Evolutionary conservation across 192 early-diverging fungal species (phyloP).

Genomic region (Jimgerdemannia lactiflua): DNA sequence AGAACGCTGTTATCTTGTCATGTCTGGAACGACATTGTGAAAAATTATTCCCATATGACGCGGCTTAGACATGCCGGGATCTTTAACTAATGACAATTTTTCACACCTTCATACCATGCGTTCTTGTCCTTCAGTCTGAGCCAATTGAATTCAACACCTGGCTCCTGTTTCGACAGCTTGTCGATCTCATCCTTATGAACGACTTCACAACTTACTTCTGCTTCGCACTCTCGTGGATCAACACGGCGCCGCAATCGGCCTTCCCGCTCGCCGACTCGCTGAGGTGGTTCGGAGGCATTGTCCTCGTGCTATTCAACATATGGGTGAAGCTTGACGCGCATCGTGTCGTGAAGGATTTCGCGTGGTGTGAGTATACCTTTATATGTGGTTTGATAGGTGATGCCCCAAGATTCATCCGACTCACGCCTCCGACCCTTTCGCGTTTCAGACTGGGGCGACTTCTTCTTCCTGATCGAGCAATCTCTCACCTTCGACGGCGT

Average conservation of each 20-base stretch:
- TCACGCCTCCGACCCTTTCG: no score
- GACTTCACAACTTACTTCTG: slow-evolving; percentile 84
- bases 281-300: slow-evolving; percentile 73
- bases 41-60: no score
- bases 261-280: slow-evolving; percentile 63
- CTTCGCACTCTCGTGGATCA: slow-evolving; percentile 82
- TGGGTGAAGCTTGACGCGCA: slow-evolving; percentile 97
- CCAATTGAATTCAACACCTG: slow-evolving; percentile 97
- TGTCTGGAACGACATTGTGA: no score
- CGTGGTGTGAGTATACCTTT: slow-evolving; percentile 78
- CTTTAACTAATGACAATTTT: no score
- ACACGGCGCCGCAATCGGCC: slow-evolving; percentile 56
- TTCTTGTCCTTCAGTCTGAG: slow-evolving; percentile 39
- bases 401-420: not conserved
- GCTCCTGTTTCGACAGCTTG: slow-evolving; percentile 92
- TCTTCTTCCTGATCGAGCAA: slow-evolving; percentile 93
- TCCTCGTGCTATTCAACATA: slow-evolving; percentile 86
- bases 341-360: slow-evolving; percentile 95
- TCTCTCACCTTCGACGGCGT: slow-evolving; percentile 92
- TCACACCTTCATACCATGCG: slow-evolving; percentile 4
- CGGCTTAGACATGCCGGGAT: no score
- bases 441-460: slow-evolving; percentile 93
- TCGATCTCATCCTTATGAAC: slow-evolving; percentile 91
- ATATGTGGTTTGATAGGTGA: not conserved
- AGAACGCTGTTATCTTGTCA: no score